Evolutionary conservation across 306 rosid species (phyloP), one percentile per base, ranked within the genome.

Genomic region (Casuarina cunninghamiana): DNA sequence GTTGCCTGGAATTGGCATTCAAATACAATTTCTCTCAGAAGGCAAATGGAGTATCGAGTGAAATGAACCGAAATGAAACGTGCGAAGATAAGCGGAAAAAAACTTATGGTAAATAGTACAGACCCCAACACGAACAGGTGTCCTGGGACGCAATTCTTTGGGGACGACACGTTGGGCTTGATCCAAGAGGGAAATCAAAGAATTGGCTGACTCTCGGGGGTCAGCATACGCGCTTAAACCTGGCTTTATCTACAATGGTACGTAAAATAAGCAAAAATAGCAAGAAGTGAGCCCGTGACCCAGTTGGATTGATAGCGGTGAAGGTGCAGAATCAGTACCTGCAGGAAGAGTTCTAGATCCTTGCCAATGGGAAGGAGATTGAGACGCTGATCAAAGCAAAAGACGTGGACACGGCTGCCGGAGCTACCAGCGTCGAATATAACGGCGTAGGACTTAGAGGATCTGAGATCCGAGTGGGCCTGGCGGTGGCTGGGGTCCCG

Each of bases 371-470:
- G 96, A 69, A 93, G 84, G 69, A 96, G 99, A 85, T 96, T 90
- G 37, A 91, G 88, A 45, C 84, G 82, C 15, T 77, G 81, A 45
- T 96, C 97, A 60, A 96, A 96, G 69, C 86, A 84, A 74, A 89
- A 96, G 68, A 96, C 99, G 61, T 96, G 99, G 70, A 96, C 98
- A 32, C 99, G 99, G 82, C 99, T 96, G 60, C 99, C 99, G 32
- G 99, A 96, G 88, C 99, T 96, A 7, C 99, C 98, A 37, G 99
- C 99, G 49, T 96, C 99, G 74, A 96, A 93, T 44, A 96, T 90
- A 41, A 93, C 98, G 17, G 98, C 99, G 72, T 63, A 96, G 37
- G 93, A 77, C 71, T 72, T 46, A 10, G 79, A 53, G 32, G 80
- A 73, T 68, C 77, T 85, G 71, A 75, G 84, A 42, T 83, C 78